These are phyloP conservation scores for Botrytis hyacinthi DNA, from an alignment of 2,329 filamentous ascomycete genomes.

Conservation along the genomic window DNA sequence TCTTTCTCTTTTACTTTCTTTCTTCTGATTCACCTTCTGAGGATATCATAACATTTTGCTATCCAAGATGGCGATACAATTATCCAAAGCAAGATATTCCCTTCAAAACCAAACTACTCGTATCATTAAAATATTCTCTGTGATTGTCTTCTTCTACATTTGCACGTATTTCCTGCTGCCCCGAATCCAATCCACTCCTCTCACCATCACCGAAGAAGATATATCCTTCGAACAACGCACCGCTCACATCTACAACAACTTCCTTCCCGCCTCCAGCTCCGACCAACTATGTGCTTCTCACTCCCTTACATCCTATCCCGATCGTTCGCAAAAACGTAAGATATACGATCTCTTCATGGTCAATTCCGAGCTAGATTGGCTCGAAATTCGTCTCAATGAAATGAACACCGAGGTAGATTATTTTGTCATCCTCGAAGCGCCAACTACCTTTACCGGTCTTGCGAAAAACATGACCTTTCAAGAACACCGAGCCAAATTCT, in stretches of 20 bases:
- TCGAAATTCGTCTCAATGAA: slow-evolving; percentile 61
- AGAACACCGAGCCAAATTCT: slow-evolving; percentile 52
- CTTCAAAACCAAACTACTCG: slow-evolving; percentile 6
- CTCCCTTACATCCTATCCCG: slow-evolving; percentile 1
- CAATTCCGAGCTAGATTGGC: slow-evolving; percentile 63
- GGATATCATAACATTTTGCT: neutral
- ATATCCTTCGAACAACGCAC: slow-evolving; percentile 15
- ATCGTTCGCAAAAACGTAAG: slow-evolving; percentile 42
- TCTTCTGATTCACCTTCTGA: neutral
- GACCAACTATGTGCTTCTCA: slow-evolving; percentile 16
- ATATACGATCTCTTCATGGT: slow-evolving; percentile 63
- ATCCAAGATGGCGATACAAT: slow-evolving; percentile 5
- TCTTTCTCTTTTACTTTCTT: neutral
- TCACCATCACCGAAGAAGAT: slow-evolving; percentile 17
- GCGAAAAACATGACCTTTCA: slow-evolving; percentile 54
- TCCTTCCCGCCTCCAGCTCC: slow-evolving; percentile 6
- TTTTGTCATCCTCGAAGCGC: slow-evolving; percentile 61
- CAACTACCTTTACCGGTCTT: slow-evolving; percentile 55
- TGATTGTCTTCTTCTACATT: neutral
- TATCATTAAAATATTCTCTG: neutral
- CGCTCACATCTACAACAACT: neutral
- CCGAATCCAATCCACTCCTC: neutral
- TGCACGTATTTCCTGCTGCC: slow-evolving; percentile 6
- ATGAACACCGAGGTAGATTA: slow-evolving; percentile 61
- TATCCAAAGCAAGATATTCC: neutral